Evolutionary conservation across 2,329 filamentous ascomycete species (phyloP), one percentile per base, ranked within the genome.

Genomic region (Ilyonectria sp.): DNA sequence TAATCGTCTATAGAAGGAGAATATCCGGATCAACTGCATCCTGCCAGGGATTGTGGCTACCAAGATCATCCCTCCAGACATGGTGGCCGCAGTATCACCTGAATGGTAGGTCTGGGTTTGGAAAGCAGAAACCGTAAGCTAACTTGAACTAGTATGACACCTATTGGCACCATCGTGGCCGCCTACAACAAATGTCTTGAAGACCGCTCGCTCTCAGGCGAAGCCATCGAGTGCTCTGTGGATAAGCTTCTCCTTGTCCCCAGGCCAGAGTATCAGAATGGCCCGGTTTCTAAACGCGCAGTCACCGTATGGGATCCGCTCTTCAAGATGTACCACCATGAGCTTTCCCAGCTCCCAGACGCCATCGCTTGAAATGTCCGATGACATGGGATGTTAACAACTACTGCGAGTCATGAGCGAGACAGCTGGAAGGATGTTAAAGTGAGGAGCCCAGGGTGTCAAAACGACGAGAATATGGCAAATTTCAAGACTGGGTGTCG

Each of bases 271-370:
- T 77, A 79, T 23, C 78, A 77, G 17, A 86, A 86, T 68, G 84
- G 84, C 0, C 70, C 59, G 15, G 74, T 81, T 15, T 84, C 83
- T 2, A 78, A 79, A 70, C 77, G 83, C n/a, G 80, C 82, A 0
- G 77, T 81, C 3, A 83, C 82, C 0, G 83, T 86, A 2, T 86
- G 84, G 82, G 85, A 87, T 55, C 84, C 84, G 13, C 71, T 85
- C 21, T 85, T 86, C 70, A 79, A 80, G 62, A 79, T 79, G 69
- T 75, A 83, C 62, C 84, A 86, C 71, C 80, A 81, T 10, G 83
- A 86, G 65, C 67, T 71, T 13, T 85, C 82, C 9, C 76, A 72
- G 1, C 74, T 86, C n/a, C 76, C 80, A 6, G 80, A 81, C 64
- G 79, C 83, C 1, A 64, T 67, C 23, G 60, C 55, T 8, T 64